phyloP scores from a whole-genome alignment of 345 rosid genomes.

The Aquilaria yunnanensis region DNA sequence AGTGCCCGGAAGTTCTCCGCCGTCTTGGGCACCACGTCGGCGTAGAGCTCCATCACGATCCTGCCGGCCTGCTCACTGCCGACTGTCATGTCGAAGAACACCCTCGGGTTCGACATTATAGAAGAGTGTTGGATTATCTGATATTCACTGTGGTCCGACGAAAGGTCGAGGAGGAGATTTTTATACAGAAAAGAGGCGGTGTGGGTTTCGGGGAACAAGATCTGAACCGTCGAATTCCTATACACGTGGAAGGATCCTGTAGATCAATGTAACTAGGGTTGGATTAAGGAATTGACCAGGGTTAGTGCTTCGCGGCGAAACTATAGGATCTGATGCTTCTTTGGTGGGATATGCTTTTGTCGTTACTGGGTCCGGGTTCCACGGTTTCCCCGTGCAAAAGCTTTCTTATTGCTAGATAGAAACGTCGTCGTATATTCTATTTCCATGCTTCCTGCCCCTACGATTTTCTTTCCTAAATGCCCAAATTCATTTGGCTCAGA shows the following conservation, averaged over 20 bases:
- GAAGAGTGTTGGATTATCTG: not conserved
- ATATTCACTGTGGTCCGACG: no score
- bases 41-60: constrained; percentile 57
- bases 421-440: constrained; percentile 17
- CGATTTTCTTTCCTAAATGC: no score
- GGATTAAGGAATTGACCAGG: constrained; percentile 19
- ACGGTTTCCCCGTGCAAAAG: no score
- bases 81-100: constrained; percentile 45
- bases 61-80: constrained; percentile 36
- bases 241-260: constrained; percentile 36
- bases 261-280: constrained; percentile 15
- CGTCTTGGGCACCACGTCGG: constrained; percentile 39
- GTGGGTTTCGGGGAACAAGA: constrained; percentile 7
- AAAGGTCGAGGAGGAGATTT: not conserved
- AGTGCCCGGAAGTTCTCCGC: constrained; percentile 77
- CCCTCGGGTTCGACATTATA: constrained; percentile 38
- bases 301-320: constrained; percentile 23
- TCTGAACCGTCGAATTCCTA: not conserved
- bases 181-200: constrained; percentile 31
- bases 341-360: constrained; percentile 16
- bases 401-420: no score
- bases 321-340: not conserved
- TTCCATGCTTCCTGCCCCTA: no score
- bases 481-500: no score
- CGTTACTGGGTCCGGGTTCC: not conserved